Conservation (phyloP, 768 basidiomycete genomes). For the Trametes sanguinea region DNA sequence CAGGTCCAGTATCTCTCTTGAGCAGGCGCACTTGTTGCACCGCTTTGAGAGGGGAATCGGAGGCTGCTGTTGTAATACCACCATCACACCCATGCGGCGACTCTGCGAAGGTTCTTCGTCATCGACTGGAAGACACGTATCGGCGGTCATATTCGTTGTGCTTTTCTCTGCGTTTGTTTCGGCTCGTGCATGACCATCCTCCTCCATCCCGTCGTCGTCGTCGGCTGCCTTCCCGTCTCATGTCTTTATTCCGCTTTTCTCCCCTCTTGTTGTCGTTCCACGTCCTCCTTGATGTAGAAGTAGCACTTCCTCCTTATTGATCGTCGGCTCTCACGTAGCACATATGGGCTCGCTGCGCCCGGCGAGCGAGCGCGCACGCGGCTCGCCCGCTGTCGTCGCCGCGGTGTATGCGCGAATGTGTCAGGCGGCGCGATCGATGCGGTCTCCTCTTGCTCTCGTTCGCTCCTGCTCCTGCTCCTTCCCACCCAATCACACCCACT, state of each 20-base stretch:
- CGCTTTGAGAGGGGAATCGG: not conserved
- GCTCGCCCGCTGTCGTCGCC: not conserved
- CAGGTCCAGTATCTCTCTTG: constrained; percentile 42
- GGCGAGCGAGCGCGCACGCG: not conserved
- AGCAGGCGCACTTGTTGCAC: not conserved
- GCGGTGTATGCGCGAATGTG: not conserved
- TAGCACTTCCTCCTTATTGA: constrained; percentile 22
- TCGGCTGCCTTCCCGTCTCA: not conserved
- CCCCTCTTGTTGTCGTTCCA: constrained; percentile 5
- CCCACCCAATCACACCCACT: too few relatives aligned
- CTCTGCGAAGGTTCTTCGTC: not conserved
- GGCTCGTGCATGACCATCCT: not conserved
- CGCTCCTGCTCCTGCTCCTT: too few relatives aligned
- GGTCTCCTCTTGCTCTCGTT: too few relatives aligned
- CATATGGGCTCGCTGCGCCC: not conserved
- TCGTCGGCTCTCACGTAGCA: constrained; percentile 10
- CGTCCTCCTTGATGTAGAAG: constrained; percentile 22
- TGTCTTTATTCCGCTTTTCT: constrained; percentile 15
- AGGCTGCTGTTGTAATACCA: not conserved
- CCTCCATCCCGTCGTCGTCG: not conserved
- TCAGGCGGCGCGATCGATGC: too few relatives aligned
- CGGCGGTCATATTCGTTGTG: not conserved
- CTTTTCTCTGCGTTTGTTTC: not conserved
- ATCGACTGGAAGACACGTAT: not conserved
- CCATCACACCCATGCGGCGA: not conserved